A percentile compares a stretch with the other conserved stretches of the same genome.
Evolutionary conservation across 2,329 filamentous ascomycete species (phyloP).

Genomic region (Trichoderma sp.): DNA sequence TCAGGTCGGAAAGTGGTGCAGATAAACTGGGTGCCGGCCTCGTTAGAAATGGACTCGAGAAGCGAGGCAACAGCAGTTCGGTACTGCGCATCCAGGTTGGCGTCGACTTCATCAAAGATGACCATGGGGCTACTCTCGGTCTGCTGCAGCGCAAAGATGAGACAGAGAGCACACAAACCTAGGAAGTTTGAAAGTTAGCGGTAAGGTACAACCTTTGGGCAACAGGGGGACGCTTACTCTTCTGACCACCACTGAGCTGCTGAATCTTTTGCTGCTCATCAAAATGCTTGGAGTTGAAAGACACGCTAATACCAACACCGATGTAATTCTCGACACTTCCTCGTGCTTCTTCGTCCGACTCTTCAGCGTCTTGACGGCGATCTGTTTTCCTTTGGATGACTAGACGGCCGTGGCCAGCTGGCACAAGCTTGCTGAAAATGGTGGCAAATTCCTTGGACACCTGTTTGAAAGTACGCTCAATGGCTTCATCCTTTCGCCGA

Average conservation of each 20-base stretch:
- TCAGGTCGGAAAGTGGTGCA: slow-evolving; percentile 98
- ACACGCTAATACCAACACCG: slow-evolving; percentile 93
- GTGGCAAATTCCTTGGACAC: slow-evolving; percentile 89
- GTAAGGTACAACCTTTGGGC: not conserved
- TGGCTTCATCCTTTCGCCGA: slow-evolving; percentile 94
- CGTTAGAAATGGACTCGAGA: slow-evolving; percentile 71
- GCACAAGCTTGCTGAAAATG: slow-evolving; percentile 93
- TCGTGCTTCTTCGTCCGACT: slow-evolving; percentile 67
- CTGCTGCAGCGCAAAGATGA: slow-evolving; percentile 98
- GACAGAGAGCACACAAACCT: slow-evolving; percentile 92
- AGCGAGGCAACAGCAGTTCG: slow-evolving; percentile 91
- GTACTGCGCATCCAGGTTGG: slow-evolving; percentile 97
- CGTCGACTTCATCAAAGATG: slow-evolving; percentile 98
- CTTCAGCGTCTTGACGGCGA: slow-evolving; percentile 55
- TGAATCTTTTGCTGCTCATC: slow-evolving; percentile 98
- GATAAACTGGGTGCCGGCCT: slow-evolving; percentile 78
- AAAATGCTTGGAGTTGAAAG: slow-evolving; percentile 92
- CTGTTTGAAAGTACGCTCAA: slow-evolving; percentile 97
- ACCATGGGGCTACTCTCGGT: slow-evolving; percentile 98
- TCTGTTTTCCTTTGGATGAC: slow-evolving; percentile 92
- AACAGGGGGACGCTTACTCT: slow-evolving; percentile 61
- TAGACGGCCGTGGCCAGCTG: slow-evolving; percentile 84
- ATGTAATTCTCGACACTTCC: slow-evolving; percentile 89
- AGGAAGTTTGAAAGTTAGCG: slow-evolving; percentile 24
- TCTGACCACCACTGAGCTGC: slow-evolving; percentile 94